phyloP scores from a whole-genome alignment of 352 stramenopile species.

The Vaucheria bursata region DNA sequence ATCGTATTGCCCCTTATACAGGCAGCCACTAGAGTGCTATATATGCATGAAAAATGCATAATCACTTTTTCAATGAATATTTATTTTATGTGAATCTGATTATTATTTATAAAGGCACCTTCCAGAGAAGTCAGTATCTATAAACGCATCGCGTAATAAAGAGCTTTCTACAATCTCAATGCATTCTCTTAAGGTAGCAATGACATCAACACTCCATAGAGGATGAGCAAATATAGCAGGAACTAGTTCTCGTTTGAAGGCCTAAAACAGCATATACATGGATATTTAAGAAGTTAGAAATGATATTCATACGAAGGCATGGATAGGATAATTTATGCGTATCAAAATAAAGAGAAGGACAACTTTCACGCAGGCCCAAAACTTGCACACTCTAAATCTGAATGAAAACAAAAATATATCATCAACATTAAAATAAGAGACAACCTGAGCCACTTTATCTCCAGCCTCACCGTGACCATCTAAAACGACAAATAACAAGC shows the following conservation, averaged over 20 bases:
- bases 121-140: conserved; percentile 75
- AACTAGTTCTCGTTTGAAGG: not conserved
- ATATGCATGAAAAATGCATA: not conserved
- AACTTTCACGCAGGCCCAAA: conserved; percentile 71
- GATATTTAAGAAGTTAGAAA: too few species aligned
- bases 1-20: conserved; percentile 70
- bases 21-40: conserved; percentile 65
- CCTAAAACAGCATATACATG: not conserved
- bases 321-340: conserved; percentile 56
- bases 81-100: conserved; percentile 44
- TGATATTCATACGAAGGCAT: not conserved
- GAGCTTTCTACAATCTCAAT: conserved; percentile 5
- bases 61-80: not conserved
- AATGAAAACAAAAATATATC: too few species aligned
- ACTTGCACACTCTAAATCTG: too few species aligned
- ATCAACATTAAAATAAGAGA: too few species aligned
- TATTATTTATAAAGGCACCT: too few species aligned
- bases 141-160: conserved; percentile 53
- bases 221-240: conserved; percentile 9
- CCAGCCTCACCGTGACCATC: conserved; percentile 91
- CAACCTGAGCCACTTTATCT: conserved; percentile 54
- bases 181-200: not conserved
- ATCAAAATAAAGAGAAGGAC: conserved; percentile 77
- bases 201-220: not conserved
- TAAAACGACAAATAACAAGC: conserved; percentile 86